These are phyloP conservation scores for Cyphellophora europaea DNA, from an alignment of 2,329 filamentous ascomycete species.

Conservation along the genomic window DNA sequence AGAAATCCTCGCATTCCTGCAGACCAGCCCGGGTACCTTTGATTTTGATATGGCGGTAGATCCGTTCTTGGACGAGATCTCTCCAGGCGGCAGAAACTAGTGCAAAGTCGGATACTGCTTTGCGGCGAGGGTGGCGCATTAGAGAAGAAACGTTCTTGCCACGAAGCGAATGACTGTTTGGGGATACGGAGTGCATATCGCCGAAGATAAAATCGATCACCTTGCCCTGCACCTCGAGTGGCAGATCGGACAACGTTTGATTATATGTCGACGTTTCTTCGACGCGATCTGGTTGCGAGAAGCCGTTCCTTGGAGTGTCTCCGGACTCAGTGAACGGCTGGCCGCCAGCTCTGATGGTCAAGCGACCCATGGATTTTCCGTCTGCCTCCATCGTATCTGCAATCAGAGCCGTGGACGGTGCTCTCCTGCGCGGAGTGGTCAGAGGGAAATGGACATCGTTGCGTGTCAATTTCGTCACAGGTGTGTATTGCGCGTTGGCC, in stretches of 20 bases:
- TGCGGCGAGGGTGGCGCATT: constrained; percentile 57
- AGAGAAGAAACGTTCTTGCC: constrained; percentile 52
- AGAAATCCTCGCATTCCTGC: constrained; percentile 51
- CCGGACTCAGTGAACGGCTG: background rate
- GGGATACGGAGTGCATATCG: constrained; percentile 53
- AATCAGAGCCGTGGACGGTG: constrained; percentile 13
- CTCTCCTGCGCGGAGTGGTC: constrained; percentile 13
- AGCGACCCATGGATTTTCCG: constrained; percentile 13
- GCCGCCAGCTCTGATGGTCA: constrained; percentile 9
- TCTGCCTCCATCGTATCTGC: constrained; percentile 9
- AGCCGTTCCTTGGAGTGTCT: background rate
- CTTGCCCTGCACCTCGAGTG: constrained; percentile 62
- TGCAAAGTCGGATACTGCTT: constrained; percentile 57
- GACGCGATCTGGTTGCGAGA: constrained; percentile 1
- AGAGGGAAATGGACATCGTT: constrained; percentile 16
- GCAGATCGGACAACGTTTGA: constrained; percentile 34
- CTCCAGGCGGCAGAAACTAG: constrained; percentile 54
- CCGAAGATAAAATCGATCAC: constrained; percentile 65
- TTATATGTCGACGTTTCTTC: background rate
- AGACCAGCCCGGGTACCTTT: constrained; percentile 60
- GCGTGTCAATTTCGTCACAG: too few relatives aligned
- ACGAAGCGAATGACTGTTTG: constrained; percentile 42
- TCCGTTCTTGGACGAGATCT: constrained; percentile 57
- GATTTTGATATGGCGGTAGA: constrained; percentile 68
- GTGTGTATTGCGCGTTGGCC: too few relatives aligned